Conservation (phyloP, 2,329 filamentous ascomycete species). For the Penicillium glabrum region DNA sequence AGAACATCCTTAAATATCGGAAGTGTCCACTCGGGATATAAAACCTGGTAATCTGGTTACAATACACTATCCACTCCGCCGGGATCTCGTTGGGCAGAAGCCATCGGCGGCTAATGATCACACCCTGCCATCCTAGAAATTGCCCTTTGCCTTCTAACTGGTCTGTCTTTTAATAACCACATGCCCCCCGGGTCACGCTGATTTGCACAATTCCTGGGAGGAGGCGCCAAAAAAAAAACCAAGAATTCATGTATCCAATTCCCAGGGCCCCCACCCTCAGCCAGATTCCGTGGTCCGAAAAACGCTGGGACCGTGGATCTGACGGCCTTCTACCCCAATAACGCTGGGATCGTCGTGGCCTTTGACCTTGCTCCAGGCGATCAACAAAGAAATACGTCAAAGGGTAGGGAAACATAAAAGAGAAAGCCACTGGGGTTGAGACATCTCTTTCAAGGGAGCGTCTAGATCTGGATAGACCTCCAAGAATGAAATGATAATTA, state of each 20-base stretch:
- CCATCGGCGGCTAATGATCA: neutral
- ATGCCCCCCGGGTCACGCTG: neutral
- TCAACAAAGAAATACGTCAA: neutral
- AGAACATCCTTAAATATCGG: neutral
- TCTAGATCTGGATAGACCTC: neutral
- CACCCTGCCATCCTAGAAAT: neutral
- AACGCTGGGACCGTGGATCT: constrained; percentile 1
- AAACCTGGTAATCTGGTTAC: neutral
- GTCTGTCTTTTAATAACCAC: neutral
- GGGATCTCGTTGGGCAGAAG: constrained; percentile 8
- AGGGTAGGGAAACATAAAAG: neutral
- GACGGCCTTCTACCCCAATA: constrained; percentile 1
- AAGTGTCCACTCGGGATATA: neutral
- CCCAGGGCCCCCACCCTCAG: neutral
- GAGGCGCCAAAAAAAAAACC: neutral
- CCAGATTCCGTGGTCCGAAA: neutral
- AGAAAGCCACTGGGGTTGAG: neutral
- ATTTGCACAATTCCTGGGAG: neutral
- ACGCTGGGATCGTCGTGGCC: constrained; percentile 5
- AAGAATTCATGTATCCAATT: neutral
- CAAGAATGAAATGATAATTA: neutral
- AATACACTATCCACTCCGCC: neutral
- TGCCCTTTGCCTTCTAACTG: neutral
- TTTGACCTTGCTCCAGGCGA: neutral
- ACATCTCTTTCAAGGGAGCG: neutral